Conservation (phyloP, 805 yeast genomes). For the Cyberlindnera galapagoensis region DNA sequence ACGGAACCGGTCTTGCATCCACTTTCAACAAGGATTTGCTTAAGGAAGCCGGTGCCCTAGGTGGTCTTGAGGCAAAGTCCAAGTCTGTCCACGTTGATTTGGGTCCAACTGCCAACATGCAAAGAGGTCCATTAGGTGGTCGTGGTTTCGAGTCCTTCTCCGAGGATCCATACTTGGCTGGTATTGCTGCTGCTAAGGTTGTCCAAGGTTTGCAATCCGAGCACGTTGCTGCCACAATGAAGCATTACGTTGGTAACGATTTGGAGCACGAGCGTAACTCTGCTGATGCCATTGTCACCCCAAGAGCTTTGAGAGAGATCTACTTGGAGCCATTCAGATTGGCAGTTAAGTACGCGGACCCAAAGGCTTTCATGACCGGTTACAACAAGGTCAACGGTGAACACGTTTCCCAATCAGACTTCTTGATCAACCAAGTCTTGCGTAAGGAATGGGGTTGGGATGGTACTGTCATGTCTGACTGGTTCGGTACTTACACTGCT, state of each 20-base stretch:
- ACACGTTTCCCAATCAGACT: slow-evolving; percentile 44
- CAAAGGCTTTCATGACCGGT: slow-evolving; percentile 53
- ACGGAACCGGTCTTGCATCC: slow-evolving; percentile 53
- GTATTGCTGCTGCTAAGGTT: slow-evolving; percentile 39
- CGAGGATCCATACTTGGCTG: slow-evolving; percentile 52
- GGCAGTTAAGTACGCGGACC: slow-evolving; percentile 46
- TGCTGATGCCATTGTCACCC: slow-evolving; percentile 43
- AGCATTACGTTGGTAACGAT: slow-evolving; percentile 61
- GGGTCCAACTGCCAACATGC: slow-evolving; percentile 49
- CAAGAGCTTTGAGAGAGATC: slow-evolving; percentile 59
- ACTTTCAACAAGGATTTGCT: slow-evolving; percentile 48
- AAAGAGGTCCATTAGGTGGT: slow-evolving; percentile 54
- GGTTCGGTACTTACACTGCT: slow-evolving; percentile 52
- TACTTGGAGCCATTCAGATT: slow-evolving; percentile 59
- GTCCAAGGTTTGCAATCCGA: slow-evolving; percentile 49
- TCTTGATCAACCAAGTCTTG: slow-evolving; percentile 38
- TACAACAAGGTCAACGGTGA: slow-evolving; percentile 59
- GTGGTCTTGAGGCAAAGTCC: slow-evolving; percentile 48
- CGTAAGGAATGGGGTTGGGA: slow-evolving; percentile 52
- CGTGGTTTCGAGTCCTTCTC: slow-evolving; percentile 56
- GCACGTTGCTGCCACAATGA: slow-evolving; percentile 48
- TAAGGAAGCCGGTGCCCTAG: slow-evolving; percentile 41
- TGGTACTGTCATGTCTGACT: slow-evolving; percentile 56
- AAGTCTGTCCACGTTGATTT: slow-evolving; percentile 46
- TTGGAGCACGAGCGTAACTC: slow-evolving; percentile 48